Evolutionary conservation across 352 stramenopile species (phyloP).

Genomic region (Globisporangium cylindrosporum): DNA sequence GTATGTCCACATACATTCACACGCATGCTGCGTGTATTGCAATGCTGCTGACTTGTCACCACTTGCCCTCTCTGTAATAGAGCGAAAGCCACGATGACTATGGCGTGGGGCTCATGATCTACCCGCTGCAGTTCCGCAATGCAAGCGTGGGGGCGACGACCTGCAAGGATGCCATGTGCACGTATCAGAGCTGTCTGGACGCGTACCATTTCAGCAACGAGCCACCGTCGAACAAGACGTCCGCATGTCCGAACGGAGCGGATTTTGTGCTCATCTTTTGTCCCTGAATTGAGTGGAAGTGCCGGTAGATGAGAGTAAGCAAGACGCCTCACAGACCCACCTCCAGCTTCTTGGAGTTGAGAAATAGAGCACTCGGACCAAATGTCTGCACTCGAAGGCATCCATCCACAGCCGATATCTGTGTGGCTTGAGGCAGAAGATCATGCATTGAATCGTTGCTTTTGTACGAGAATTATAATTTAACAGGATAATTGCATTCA

Average conservation of each 20-base stretch:
- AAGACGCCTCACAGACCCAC: too few species aligned
- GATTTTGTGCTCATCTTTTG: constrained; percentile 1
- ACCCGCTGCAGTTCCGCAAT: background rate
- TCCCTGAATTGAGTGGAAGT: background rate
- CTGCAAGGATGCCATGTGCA: background rate
- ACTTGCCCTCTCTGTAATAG: background rate
- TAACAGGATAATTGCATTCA: too few species aligned
- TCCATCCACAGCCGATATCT: too few species aligned
- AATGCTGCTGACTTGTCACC: background rate
- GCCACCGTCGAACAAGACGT: constrained; percentile 4
- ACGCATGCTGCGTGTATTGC: background rate
- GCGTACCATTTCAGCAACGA: background rate
- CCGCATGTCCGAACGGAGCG: background rate
- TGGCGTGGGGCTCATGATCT: background rate
- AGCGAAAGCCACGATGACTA: background rate
- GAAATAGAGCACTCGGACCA: too few species aligned
- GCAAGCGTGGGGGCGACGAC: background rate
- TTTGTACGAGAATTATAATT: too few species aligned
- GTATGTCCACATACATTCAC: background rate
- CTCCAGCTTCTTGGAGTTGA: too few species aligned
- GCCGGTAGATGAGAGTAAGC: too few species aligned
- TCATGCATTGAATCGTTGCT: too few species aligned
- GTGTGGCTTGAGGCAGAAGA: too few species aligned
- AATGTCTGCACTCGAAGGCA: too few species aligned
- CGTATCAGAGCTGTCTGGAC: background rate